Evolutionary conservation across 768 basidiomycete genomes (phyloP).

Genomic region (Strobilomyces confusus): DNA sequence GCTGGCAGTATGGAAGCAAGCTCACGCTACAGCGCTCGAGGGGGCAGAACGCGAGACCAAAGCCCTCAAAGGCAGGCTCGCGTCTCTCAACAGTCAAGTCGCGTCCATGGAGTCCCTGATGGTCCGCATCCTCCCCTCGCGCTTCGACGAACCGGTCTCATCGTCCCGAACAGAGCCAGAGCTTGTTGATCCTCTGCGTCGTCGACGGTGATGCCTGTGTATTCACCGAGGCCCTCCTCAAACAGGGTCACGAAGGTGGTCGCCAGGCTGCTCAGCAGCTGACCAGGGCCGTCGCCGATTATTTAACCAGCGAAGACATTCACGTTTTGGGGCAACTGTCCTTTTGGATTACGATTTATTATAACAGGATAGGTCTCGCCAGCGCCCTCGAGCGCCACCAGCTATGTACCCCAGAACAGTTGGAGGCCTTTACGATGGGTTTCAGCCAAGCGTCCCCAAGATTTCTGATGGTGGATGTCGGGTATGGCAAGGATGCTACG

Average conservation of each 20-base stretch:
- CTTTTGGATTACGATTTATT: slow-evolving; percentile 73
- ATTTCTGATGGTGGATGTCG: slow-evolving; percentile 68
- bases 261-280: slow-evolving; percentile 55
- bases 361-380: slow-evolving; percentile 56
- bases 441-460: slow-evolving; percentile 73
- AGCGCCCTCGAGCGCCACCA: slow-evolving; percentile 48
- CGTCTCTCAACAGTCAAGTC: slow-evolving; percentile 61
- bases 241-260: slow-evolving; percentile 64
- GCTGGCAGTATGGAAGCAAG: slow-evolving; percentile 66
- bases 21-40: slow-evolving; percentile 60
- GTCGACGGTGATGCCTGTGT: slow-evolving; percentile 71
- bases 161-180: slow-evolving; percentile 44
- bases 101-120: slow-evolving; percentile 53
- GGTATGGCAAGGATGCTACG: slow-evolving; percentile 54
- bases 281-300: slow-evolving; percentile 65
- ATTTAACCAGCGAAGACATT: slow-evolving; percentile 58
- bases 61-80: slow-evolving; percentile 64
- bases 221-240: slow-evolving; percentile 56
- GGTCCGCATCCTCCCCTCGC: slow-evolving; percentile 19
- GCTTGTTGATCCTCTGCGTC: slow-evolving; percentile 68
- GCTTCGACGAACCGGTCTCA: not conserved
- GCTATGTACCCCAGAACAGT: slow-evolving; percentile 60
- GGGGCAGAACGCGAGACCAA: slow-evolving; percentile 59
- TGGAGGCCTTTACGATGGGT: slow-evolving; percentile 66
- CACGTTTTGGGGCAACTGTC: slow-evolving; percentile 61